Conservation (phyloP, 2,329 filamentous ascomycete species). For the Fusarium mexicanum region DNA sequence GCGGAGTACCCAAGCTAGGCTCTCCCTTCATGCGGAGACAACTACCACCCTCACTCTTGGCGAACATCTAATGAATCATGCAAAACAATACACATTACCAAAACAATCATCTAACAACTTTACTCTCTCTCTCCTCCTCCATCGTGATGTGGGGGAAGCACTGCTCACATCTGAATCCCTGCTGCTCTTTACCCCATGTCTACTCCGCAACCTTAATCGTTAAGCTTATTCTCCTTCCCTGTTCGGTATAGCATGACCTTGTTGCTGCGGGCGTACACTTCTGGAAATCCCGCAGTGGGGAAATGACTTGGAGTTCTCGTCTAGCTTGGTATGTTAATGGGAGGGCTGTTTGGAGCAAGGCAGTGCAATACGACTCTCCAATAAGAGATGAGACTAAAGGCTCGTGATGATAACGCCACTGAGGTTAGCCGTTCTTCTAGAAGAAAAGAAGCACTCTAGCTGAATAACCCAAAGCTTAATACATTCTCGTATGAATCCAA, state of each 20-base stretch:
- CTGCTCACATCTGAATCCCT: neutral
- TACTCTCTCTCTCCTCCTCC: neutral
- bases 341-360: neutral
- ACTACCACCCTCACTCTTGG: neutral
- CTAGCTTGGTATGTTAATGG: neutral
- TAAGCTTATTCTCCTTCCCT: constrained; percentile 31
- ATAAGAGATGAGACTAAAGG: neutral
- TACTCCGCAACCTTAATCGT: constrained; percentile 25
- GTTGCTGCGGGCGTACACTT: constrained; percentile 10
- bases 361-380: neutral
- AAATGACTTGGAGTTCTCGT: neutral
- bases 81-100: neutral
- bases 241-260: neutral
- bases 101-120: neutral
- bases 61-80: neutral
- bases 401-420: neutral
- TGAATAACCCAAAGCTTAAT: neutral
- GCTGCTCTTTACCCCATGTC: neutral
- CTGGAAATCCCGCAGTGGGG: constrained; percentile 21
- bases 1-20: neutral
- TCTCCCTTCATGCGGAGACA: neutral
- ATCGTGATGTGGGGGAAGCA: constrained; percentile 6
- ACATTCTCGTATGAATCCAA: neutral
- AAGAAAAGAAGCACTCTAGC: constrained; percentile 2
- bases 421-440: neutral